phyloP scores from a whole-genome alignment of 257 asterid genomes.

The Dorcoceras hygrometricum region DNA sequence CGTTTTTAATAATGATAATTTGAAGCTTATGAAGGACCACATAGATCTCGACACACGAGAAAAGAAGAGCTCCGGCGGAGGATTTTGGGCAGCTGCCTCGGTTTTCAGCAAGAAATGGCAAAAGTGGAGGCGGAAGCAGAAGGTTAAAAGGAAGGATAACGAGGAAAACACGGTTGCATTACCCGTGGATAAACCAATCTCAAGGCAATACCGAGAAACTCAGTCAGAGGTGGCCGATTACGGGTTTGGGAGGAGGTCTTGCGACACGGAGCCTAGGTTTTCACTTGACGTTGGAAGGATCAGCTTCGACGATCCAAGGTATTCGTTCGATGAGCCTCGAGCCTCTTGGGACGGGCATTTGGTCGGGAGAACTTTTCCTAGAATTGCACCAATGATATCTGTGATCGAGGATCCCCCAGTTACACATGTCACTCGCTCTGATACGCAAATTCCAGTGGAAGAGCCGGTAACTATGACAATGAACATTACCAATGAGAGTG shows the following conservation, averaged over 20 bases:
- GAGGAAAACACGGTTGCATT: conserved; percentile 51
- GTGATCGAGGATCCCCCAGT: conserved; percentile 72
- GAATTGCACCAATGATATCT: conserved; percentile 71
- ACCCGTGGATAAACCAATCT: conserved; percentile 68
- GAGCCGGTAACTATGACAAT: conserved; percentile 24
- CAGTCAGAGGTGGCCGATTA: conserved; percentile 88
- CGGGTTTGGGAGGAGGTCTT: conserved; percentile 80
- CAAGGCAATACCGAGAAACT: conserved; percentile 66
- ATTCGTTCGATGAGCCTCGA: conserved; percentile 80
- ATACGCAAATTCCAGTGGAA: conserved; percentile 69
- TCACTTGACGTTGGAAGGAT: conserved; percentile 82
- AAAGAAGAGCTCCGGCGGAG: conserved; percentile 44
- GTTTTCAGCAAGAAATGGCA: conserved; percentile 93
- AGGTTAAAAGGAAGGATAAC: conserved; percentile 51
- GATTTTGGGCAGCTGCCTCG: conserved; percentile 80
- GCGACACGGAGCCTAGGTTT: conserved; percentile 78
- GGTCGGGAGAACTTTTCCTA: conserved; percentile 59
- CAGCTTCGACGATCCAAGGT: conserved; percentile 75
- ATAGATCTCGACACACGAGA: background rate
- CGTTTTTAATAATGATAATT: background rate
- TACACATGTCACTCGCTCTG: conserved; percentile 39
- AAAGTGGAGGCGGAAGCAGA: conserved; percentile 83
- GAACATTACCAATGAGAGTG: conserved; percentile 32
- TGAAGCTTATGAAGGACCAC: background rate
- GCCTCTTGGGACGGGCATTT: conserved; percentile 88